Conservation (phyloP, 1,284 basidiomycete genomes). For the Ustilago lituana region DNA sequence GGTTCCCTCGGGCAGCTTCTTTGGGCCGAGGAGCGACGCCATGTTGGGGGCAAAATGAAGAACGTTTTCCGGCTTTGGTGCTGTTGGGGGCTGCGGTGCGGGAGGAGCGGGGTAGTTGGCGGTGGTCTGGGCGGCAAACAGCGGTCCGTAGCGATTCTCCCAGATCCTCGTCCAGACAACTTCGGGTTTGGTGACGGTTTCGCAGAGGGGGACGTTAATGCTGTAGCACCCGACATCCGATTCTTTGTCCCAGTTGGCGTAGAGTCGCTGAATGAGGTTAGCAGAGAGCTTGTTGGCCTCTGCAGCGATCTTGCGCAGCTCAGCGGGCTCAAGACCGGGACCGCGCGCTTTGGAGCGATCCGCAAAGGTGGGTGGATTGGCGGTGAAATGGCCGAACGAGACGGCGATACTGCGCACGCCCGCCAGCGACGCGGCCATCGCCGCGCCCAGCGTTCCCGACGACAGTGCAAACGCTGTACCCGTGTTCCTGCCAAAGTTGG, state of each 20-base stretch:
- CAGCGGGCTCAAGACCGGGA: slow-evolving; percentile 26
- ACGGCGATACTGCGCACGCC: slow-evolving; percentile 57
- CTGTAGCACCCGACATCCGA: slow-evolving; percentile 54
- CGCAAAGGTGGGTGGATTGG: slow-evolving; percentile 46
- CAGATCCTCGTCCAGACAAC: slow-evolving; percentile 63
- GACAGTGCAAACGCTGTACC: slow-evolving; percentile 64
- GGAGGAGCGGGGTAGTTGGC: slow-evolving; percentile 25
- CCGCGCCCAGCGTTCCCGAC: slow-evolving; percentile 64
- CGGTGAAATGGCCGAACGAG: slow-evolving; percentile 61
- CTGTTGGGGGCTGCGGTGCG: slow-evolving; percentile 29
- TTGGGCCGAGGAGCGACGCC: slow-evolving; percentile 51
- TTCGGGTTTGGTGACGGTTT: slow-evolving; percentile 51
- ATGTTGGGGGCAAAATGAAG: slow-evolving; percentile 63
- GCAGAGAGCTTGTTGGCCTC: slow-evolving; percentile 45
- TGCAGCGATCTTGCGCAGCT: slow-evolving; percentile 13
- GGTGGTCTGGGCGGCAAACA: slow-evolving; percentile 31
- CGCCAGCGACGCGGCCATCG: slow-evolving; percentile 56
- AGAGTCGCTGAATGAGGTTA: slow-evolving; percentile 51
- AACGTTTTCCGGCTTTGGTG: slow-evolving; percentile 41
- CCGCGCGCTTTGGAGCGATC: slow-evolving; percentile 24
- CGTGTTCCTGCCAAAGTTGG: slow-evolving; percentile 66
- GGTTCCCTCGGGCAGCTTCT: slow-evolving; percentile 41
- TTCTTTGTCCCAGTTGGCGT: slow-evolving; percentile 53
- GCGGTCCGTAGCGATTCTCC: slow-evolving; percentile 53
- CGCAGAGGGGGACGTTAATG: slow-evolving; percentile 63